Evolutionary conservation across 768 basidiomycete genomes (phyloP), one percentile per base, ranked within the genome.

Genomic region (Mycena metata): DNA sequence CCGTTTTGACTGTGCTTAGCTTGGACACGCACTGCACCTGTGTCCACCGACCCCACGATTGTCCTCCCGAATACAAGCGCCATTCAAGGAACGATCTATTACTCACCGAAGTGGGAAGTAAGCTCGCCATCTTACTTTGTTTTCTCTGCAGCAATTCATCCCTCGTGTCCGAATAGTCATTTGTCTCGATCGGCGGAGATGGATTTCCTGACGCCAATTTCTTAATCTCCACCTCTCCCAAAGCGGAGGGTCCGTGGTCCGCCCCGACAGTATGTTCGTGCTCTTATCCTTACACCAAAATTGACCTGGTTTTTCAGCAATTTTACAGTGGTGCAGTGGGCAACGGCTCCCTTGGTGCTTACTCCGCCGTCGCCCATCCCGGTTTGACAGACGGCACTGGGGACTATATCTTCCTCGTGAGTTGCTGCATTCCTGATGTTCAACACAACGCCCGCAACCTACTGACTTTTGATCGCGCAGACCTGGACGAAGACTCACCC

Each of bases 401-500:
- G 35, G 43, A 69, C n/a, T 69, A 69, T 54, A 69, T 69, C 4
- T 69, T 69, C 62, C 64, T 69, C 49, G 67, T 69, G 49, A 51
- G 67, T 45, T 11, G 21, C 15, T 52, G 30, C 6, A 30, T 30
- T 30, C 6, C 30, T 30, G 30, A 30, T 30, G 30, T 30, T 30
- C 30, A 6, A 30, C 30, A 6, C 30, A 3, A 30, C 3, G 3
- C 30, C 30, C 30, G 30, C 30, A 30, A 30, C 30, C 30, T 30
- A 30, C 6, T 30, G 30, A 30, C 30, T 6, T 6, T 30, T 6
- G 30, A 30, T 3, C 30, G 30, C 39, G 2, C n/a, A 69, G 67
- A 46, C 61, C 2, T 69, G 67, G 67, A 69, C 67, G 16, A 58
- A 54, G 56, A 64, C 61, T 3, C 52, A 13, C 21, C 41, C 46